Evolutionary conservation across 163 green algal species (phyloP).

Genomic region (Trebouxia gelatinosa): DNA sequence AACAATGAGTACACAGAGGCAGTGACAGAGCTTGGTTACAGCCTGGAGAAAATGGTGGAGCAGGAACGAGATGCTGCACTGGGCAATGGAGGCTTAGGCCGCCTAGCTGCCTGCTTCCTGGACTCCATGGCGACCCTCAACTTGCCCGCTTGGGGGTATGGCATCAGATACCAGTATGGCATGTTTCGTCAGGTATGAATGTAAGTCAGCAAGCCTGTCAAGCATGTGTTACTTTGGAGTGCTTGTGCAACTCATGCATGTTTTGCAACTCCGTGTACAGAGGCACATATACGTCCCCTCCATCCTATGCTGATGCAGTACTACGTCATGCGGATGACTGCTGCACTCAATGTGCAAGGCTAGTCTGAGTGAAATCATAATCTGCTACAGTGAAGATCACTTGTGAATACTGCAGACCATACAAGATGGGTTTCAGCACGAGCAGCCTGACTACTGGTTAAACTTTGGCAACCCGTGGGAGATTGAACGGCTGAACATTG

Average conservation of each 20-base stretch:
- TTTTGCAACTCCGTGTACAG: background rate
- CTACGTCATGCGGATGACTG: no score
- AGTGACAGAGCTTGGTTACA: conserved; percentile 80
- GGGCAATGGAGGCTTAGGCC: conserved; percentile 92
- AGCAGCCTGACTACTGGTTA: conserved; percentile 99
- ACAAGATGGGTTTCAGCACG: conserved; percentile 96
- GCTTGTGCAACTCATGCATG: background rate
- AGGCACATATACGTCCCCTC: no score
- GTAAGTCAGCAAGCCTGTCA: background rate
- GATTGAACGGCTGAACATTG: conserved; percentile 90
- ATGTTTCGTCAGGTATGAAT: conserved; percentile 96
- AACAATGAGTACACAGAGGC: conserved; percentile 82
- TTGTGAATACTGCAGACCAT: conserved; percentile 80
- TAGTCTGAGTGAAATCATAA: no score
- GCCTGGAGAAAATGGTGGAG: conserved; percentile 43
- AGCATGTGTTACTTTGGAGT: background rate
- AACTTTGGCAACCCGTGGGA: conserved; percentile 99
- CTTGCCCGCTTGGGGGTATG: conserved; percentile 96
- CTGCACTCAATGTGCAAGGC: no score
- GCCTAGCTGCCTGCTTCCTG: conserved; percentile 95
- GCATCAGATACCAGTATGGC: conserved; percentile 99
- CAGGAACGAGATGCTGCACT: conserved; percentile 95
- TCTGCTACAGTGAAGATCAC: no score
- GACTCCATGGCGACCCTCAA: conserved; percentile 94
- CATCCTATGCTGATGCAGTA: no score